phyloP scores from a whole-genome alignment of 306 rosid species.

The Hippophae tibetana region DNA sequence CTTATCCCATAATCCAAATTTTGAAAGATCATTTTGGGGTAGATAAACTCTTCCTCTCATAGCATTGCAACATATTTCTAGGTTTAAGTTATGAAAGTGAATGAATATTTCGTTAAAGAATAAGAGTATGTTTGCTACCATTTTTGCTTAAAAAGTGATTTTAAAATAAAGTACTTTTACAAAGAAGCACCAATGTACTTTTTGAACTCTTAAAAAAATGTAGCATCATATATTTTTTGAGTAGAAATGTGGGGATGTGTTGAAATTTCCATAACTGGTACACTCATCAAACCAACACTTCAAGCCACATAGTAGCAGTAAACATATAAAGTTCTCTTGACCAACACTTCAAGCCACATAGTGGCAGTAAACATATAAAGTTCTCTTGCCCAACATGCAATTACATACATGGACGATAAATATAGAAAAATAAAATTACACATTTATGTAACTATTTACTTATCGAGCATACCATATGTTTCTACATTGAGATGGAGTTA shows the following conservation, averaged over 20 bases:
- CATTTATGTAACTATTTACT: no score
- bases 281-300: slow-evolving; percentile 82
- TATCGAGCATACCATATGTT: no score
- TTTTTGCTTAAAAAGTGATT: no score
- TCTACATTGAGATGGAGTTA: no score
- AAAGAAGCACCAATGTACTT: slow-evolving; percentile 20
- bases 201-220: slow-evolving; percentile 80
- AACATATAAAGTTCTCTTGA: slow-evolving; percentile 32
- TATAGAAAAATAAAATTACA: no score
- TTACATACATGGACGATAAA: no score
- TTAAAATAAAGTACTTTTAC: not conserved
- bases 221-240: slow-evolving; percentile 48
- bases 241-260: slow-evolving; percentile 44
- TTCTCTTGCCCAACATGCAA: no score
- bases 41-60: slow-evolving; percentile 81
- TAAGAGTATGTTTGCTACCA: no score
- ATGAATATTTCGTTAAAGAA: no score
- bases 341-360: no score
- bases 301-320: slow-evolving; percentile 89
- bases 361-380: no score
- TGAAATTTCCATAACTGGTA: slow-evolving; percentile 80
- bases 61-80: slow-evolving; percentile 29
- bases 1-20: slow-evolving; percentile 50
- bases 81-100: no score
- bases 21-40: slow-evolving; percentile 86